Conservation (phyloP, 768 basidiomycete genomes). For the Russula sp. region DNA sequence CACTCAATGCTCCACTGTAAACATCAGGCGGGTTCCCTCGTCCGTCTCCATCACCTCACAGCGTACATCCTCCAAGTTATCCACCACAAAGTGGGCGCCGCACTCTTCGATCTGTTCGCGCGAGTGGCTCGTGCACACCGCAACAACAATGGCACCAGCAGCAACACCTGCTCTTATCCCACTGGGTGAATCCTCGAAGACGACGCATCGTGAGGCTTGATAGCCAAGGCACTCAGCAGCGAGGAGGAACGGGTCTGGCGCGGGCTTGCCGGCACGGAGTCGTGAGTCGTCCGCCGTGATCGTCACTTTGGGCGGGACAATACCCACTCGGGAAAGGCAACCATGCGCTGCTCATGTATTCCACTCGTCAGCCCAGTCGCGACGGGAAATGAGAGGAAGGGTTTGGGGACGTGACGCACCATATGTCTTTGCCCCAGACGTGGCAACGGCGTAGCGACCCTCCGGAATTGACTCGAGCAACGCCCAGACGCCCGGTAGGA, state of each 20-base stretch:
- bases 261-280: constrained; percentile 62
- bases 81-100: constrained; percentile 55
- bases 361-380: constrained; percentile 26
- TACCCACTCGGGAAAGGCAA: constrained; percentile 69
- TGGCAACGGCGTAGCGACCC: constrained; percentile 69
- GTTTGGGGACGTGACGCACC: constrained; percentile 38
- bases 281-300: constrained; percentile 77
- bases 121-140: constrained; percentile 72
- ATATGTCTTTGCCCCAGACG: constrained; percentile 70
- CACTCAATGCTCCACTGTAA: constrained; percentile 39
- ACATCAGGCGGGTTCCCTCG: constrained; percentile 40
- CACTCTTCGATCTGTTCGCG: constrained; percentile 52
- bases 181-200: constrained; percentile 71
- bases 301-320: constrained; percentile 61
- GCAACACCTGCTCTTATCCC: constrained; percentile 70
- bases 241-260: constrained; percentile 62
- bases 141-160: constrained; percentile 69
- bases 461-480: constrained; percentile 65
- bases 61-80: constrained; percentile 50
- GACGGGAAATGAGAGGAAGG: background rate
- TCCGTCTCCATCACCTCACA: constrained; percentile 44
- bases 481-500: constrained; percentile 64
- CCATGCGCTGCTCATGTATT: constrained; percentile 47
- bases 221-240: constrained; percentile 58
- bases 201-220: constrained; percentile 59